These are phyloP conservation scores for Clausena lansium DNA, from an alignment of 345 rosid species.

Conservation along the genomic window DNA sequence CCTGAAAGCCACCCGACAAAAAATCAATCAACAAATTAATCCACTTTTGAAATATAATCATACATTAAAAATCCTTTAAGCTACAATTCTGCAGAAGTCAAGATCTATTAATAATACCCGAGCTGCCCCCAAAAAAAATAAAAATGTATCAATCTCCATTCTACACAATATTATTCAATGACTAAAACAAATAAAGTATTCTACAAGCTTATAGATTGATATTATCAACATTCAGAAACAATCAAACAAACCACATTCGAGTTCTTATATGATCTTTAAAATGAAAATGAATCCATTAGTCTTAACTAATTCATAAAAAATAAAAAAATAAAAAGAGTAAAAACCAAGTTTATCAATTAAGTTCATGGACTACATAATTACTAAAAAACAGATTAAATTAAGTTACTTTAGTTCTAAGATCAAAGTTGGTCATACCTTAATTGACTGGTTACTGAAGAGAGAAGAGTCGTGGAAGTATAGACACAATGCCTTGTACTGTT, in stretches of 20 bases:
- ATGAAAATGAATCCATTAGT: background rate
- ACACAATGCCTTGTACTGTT: background rate
- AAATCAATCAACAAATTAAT: background rate
- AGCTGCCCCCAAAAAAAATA: background rate
- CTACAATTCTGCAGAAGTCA: background rate
- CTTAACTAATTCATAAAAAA: background rate
- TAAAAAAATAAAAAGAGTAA: background rate
- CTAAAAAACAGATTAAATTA: background rate
- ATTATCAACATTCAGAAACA: background rate
- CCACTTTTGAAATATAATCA: background rate
- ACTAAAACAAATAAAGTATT: background rate
- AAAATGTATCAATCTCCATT: background rate
- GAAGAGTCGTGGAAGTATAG: background rate
- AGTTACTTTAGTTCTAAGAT: background rate
- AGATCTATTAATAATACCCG: background rate
- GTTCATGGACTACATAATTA: background rate
- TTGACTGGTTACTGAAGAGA: background rate
- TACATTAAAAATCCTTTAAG: background rate
- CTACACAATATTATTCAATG: background rate
- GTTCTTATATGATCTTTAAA: background rate
- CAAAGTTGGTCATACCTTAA: constrained; percentile 6
- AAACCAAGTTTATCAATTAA: background rate
- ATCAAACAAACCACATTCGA: background rate
- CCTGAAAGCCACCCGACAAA: background rate
- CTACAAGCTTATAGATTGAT: background rate